Evolutionary conservation across 306 rosid genomes (phyloP).

Genomic region (Dalbergia cultrata): DNA sequence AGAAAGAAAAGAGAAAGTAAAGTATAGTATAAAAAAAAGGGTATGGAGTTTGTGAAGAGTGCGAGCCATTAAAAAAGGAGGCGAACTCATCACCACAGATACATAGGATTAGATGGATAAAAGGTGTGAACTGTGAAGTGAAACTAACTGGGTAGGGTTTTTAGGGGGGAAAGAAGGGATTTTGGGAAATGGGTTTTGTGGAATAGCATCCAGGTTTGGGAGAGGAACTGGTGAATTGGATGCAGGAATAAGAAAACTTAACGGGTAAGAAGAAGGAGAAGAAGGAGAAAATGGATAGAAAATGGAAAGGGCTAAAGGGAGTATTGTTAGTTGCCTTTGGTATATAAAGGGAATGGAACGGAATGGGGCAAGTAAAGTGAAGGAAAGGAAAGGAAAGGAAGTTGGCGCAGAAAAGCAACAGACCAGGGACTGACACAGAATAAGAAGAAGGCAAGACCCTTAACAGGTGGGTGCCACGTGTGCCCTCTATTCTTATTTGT

Average conservation of each 20-base stretch:
- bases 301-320: neutral
- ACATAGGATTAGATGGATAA: too few species aligned
- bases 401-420: constrained; percentile 28
- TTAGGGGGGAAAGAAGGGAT: neutral
- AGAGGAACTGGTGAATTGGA: constrained; percentile 7
- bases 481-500: too few species aligned
- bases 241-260: constrained; percentile 12
- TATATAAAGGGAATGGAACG: too few species aligned
- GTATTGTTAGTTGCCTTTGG: too few species aligned
- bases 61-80: constrained; percentile 68
- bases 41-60: constrained; percentile 43
- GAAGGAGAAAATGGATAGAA: neutral
- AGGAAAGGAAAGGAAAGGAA: neutral
- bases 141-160: constrained; percentile 6
- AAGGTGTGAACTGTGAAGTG: neutral
- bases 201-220: neutral
- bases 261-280: constrained; percentile 22
- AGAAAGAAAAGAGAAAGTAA: constrained; percentile 23
- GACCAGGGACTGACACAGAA: constrained; percentile 11
- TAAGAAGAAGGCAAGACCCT: neutral
- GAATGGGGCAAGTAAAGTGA: neutral
- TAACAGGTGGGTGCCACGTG: neutral
- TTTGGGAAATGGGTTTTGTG: constrained; percentile 5
- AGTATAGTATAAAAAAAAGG: constrained; percentile 41
- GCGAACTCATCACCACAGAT: constrained; percentile 55